Evolutionary conservation across 2,329 filamentous ascomycete genomes (phyloP), one percentile per base, ranked within the genome.

Genomic region (Neopestalotiopsis sp.): DNA sequence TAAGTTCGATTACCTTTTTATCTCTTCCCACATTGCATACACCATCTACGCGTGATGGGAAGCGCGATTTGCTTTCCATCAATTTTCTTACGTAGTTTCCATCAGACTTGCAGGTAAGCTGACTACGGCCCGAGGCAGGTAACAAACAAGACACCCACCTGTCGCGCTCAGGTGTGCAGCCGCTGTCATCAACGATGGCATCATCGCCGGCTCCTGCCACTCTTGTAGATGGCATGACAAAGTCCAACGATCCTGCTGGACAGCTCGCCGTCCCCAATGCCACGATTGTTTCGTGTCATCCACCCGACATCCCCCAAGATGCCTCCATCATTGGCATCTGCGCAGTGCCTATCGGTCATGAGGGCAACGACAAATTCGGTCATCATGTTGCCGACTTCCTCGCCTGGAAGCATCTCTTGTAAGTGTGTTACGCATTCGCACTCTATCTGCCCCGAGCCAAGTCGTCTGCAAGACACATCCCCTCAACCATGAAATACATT

Each of bases 371-470:
- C 24, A 71, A 77, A 40, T 69, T 76, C 7, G 77, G 76, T 17
- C 77, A 74, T 73, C 75, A 78, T 56, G 67, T 79, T 30, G 61
- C 73, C 13, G 74, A 77, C 63, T 78, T 77, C 65, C 65, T 79
- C 1, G 76, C 76, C 6, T 76, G 75, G 67, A 77, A 73, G 69
- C 65, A 73, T 1, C 72, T 79, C 9, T 67, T n/a, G 45, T 53
- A 53, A 53, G 45, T 53, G n/a, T n/a, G 4, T 3, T 7, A 14
- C 20, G n/a, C 3, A 1, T n/a, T 17, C 20, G 14, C 34, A 7
- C 34, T 53, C 20, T 1, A 53, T 17, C 9, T 53, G 2, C n/a
- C n/a, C 6, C 0, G 6, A 20, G 45, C 17, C 0, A 17, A n/a
- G 1, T 53, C 5, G 7, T n/a, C 7, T 28, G 24, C 24, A 28